Conservation (phyloP, 1,284 basidiomycete genomes). For the Cutaneotrichosporon mucoides region DNA sequence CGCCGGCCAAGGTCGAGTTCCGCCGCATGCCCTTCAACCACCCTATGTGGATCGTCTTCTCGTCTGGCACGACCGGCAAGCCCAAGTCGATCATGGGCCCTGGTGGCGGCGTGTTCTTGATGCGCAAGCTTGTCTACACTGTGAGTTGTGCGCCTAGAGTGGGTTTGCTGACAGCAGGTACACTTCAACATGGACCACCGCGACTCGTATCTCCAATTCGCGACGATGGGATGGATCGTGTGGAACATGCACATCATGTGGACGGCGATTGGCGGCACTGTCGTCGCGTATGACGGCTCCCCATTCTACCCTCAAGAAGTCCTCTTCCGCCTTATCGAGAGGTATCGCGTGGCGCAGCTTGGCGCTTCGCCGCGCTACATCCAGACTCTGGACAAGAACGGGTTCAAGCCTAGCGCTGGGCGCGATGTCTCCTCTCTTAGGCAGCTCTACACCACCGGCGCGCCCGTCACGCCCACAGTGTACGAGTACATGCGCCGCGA, state of each 20-base stretch:
- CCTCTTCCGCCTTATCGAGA: conserved; percentile 30
- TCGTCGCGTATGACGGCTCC: conserved; percentile 40
- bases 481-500: conserved; percentile 21
- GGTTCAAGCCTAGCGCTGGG: conserved; percentile 14
- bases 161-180: no score
- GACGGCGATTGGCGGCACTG: conserved; percentile 27
- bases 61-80: conserved; percentile 46
- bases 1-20: conserved; percentile 28
- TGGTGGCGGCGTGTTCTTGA: conserved; percentile 28
- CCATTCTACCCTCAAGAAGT: conserved; percentile 37
- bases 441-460: conserved; percentile 37
- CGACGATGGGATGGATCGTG: conserved; percentile 43
- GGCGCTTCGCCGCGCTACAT: conserved; percentile 37
- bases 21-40: conserved; percentile 23
- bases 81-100: conserved; percentile 45
- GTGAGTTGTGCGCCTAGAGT: no score
- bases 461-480: conserved; percentile 33
- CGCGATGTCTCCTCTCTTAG: conserved; percentile 28
- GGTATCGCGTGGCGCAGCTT: conserved; percentile 32
- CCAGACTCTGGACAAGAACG: conserved; percentile 20
- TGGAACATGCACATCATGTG: conserved; percentile 36
- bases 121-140: conserved; percentile 18
- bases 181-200: conserved; percentile 23
- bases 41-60: conserved; percentile 43
- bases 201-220: conserved; percentile 37